Conservation (phyloP, 169 alveolate genomes). For the Plasmodium falciparum region DNA sequence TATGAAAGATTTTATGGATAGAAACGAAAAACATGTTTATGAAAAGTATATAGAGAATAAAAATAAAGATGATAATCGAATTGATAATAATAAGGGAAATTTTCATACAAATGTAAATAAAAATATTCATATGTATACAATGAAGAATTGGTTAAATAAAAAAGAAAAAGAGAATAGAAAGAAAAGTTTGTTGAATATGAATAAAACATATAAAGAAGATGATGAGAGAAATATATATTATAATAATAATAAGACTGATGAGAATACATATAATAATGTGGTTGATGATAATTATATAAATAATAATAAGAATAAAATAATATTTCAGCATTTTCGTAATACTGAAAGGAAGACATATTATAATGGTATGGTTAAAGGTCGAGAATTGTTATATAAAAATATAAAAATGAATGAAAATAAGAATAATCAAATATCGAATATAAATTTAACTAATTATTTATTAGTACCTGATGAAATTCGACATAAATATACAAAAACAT, state of each 20-base stretch:
- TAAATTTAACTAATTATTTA: slow-evolving; percentile 53
- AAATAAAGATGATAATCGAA: background rate
- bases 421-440: slow-evolving; percentile 45
- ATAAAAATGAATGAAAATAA: slow-evolving; percentile 6
- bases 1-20: slow-evolving; percentile 29
- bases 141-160: background rate
- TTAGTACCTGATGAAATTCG: slow-evolving; percentile 73
- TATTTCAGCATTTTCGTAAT: slow-evolving; percentile 29
- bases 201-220: too few species aligned
- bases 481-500: slow-evolving; percentile 73
- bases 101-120: background rate
- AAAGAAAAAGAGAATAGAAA: slow-evolving; percentile 5
- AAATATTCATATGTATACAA: background rate
- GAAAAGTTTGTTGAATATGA: slow-evolving; percentile 14
- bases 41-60: slow-evolving; percentile 21
- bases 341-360: slow-evolving; percentile 7
- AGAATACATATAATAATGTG: slow-evolving; percentile 4
- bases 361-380: background rate
- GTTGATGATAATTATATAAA: slow-evolving; percentile 14
- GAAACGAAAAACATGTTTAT: slow-evolving; percentile 3
- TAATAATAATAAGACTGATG: slow-evolving; percentile 14
- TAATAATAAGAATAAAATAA: slow-evolving; percentile 5
- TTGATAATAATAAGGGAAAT: background rate
- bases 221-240: too few species aligned
- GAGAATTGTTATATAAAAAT: background rate